Evolutionary conservation across 257 asterid species (phyloP).

Genomic region (Solanum ossicruentum): DNA sequence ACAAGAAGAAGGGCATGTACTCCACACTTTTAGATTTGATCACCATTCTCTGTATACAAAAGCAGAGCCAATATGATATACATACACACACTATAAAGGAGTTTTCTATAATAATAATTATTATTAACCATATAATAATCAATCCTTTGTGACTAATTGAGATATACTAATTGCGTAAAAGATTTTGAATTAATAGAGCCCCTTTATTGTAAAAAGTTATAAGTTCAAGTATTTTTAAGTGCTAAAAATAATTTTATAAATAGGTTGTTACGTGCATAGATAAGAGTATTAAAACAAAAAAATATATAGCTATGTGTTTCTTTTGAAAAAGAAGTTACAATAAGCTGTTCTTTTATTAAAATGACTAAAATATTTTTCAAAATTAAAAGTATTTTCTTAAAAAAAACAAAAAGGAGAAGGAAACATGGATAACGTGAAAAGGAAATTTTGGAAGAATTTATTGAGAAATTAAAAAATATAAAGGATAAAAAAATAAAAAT

Average conservation of each 20-base stretch:
- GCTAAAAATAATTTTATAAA: background rate
- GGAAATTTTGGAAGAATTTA: background rate
- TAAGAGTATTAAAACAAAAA: background rate
- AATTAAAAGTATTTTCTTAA: background rate
- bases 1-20: constrained; percentile 67
- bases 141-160: background rate
- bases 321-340: background rate
- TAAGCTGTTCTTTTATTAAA: background rate
- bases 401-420: background rate
- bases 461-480: background rate
- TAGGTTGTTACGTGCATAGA: background rate
- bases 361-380: background rate
- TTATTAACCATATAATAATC: background rate
- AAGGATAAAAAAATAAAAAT: background rate
- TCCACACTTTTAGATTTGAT: constrained; percentile 71
- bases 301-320: background rate
- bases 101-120: background rate
- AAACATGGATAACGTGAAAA: background rate
- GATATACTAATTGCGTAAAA: background rate
- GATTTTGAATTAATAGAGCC: background rate
- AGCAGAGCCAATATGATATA: background rate
- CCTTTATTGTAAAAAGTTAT: background rate
- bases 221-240: background rate
- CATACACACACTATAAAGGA: background rate
- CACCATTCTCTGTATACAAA: constrained; percentile 40